phyloP scores from a whole-genome alignment of 2,329 filamentous ascomycete genomes.

The Chaetomium sp. region DNA sequence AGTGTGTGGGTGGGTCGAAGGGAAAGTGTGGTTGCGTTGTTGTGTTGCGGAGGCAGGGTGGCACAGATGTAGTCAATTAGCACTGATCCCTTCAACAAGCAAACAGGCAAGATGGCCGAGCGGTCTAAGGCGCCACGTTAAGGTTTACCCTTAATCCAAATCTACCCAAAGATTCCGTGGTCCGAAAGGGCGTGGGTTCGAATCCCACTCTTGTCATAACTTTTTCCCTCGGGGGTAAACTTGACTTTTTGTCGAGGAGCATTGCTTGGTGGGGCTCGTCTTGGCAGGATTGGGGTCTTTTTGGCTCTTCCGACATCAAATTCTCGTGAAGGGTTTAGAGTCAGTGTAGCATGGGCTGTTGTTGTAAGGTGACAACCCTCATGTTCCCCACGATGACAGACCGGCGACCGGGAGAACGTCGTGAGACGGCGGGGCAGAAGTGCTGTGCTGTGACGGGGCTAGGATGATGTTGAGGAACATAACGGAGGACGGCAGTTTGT shows the following conservation, averaged over 20 bases:
- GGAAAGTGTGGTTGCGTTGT: background rate
- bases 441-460: constrained; percentile 30
- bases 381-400: constrained; percentile 50
- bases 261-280: no score
- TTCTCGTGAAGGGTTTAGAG: no score
- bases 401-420: constrained; percentile 32
- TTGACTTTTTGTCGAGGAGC: background rate
- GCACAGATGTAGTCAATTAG: background rate
- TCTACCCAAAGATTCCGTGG: constrained; percentile 27
- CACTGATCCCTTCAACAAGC: background rate
- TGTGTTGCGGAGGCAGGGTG: no score
- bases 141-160: constrained; percentile 30
- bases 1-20: background rate
- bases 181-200: constrained; percentile 32
- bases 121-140: constrained; percentile 34
- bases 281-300: no score
- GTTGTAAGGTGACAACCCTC: no score
- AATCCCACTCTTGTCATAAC: constrained; percentile 32
- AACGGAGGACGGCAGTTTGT: constrained; percentile 22
- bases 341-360: no score
- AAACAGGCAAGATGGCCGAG: constrained; percentile 31
- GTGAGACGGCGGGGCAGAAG: constrained; percentile 30
- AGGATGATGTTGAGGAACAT: constrained; percentile 29
- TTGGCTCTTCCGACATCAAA: no score
- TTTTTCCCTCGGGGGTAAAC: constrained; percentile 10